Base-by-base conservation (phyloP, 1,284 basidiomycete genomes). In the Waitea zeae region DNA sequence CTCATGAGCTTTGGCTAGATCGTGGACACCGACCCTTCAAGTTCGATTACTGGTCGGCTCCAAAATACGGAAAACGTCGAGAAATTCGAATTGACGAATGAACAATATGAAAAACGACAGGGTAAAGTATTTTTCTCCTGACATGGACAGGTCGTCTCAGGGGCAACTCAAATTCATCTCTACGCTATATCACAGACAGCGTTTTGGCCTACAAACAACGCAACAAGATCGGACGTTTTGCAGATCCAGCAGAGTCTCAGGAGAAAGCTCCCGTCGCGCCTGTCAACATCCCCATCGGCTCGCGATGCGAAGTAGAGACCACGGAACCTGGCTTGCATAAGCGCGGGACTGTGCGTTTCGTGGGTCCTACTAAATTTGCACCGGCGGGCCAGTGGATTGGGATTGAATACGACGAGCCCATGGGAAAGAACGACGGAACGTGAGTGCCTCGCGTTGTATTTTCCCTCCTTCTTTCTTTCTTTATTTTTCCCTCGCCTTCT, bases 361-460 rank as follows among this genome's bases (percentile, higher is more conserved):
- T 92, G 9, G 95, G 95, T 0, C 50, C 58, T 17, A 87, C 90
- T 0, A 62, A 67, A 36, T 95, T 97, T 48, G 73, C 73, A 20
- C 72, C 64, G 40, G 54, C 57, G 1, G 78, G 79, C 0, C 50
- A 70, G 0, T 97, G 93, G 93, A 69, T 97, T 2, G 95, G 93
- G 1, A 64, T 98, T 5, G 86, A 95, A 53, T 87, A 93, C 46
- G 95, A 98, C 50, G 95, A 97, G 49, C 93, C 95, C 1, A 67
- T 89, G 9, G 92, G 93, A 9, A 96, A 92, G 58, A 92, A 93
- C 43, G 83, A 97, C 52, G 93, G 93, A 44, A 76, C 76, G 86
- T 92, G 53, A 60, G 86, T 72, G 17, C 17, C 31, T 20, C 35
- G 17, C 33, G 5, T n/a, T n/a, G n/a, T n/a, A n/a, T n/a, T n/a